These are phyloP conservation scores for Botrytis medusae DNA, from an alignment of 2,329 filamentous ascomycete genomes.

Conservation along the genomic window DNA sequence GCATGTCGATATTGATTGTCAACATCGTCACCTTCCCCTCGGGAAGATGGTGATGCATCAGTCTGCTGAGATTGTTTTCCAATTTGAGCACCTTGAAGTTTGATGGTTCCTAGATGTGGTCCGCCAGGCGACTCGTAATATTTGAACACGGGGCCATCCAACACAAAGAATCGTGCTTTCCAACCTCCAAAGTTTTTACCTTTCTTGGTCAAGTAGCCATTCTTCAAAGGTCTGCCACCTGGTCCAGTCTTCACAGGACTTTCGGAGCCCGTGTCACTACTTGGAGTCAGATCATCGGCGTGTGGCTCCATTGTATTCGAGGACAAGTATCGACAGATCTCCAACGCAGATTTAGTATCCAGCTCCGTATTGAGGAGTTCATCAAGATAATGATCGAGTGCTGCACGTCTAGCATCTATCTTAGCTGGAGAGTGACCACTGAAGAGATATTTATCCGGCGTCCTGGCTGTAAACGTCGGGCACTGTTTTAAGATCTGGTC, in stretches of 20 bases:
- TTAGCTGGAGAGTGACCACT: conserved; percentile 91
- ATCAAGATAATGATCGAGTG: conserved; percentile 83
- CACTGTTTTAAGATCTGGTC: conserved; percentile 79
- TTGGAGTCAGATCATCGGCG: conserved; percentile 53
- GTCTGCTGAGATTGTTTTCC: conserved; percentile 75
- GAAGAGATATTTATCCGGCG: conserved; percentile 85
- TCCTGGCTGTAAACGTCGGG: conserved; percentile 67
- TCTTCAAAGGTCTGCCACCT: conserved; percentile 69
- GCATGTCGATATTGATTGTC: conserved; percentile 97
- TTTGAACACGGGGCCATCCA: conserved; percentile 71
- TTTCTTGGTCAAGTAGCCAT: conserved; percentile 91
- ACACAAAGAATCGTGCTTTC: conserved; percentile 79
- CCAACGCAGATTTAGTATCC: conserved; percentile 71
- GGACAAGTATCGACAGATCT: conserved; percentile 87
- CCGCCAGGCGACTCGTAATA: conserved; percentile 93
- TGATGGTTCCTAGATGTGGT: conserved; percentile 89
- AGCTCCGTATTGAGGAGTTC: conserved; percentile 79
- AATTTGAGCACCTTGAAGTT: conserved; percentile 86
- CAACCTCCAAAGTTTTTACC: conserved; percentile 99
- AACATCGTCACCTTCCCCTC: conserved; percentile 63
- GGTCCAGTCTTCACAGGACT: conserved; percentile 50
- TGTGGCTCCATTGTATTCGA: conserved; percentile 62
- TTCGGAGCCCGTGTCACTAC: conserved; percentile 43
- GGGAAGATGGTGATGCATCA: conserved; percentile 61
- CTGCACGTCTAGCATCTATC: conserved; percentile 79